Percentiles rank a stretch among this genome's conserved stretches.
phyloP scores from a whole-genome alignment of 1,139 yeast genomes.

The Candida albicans region DNA sequence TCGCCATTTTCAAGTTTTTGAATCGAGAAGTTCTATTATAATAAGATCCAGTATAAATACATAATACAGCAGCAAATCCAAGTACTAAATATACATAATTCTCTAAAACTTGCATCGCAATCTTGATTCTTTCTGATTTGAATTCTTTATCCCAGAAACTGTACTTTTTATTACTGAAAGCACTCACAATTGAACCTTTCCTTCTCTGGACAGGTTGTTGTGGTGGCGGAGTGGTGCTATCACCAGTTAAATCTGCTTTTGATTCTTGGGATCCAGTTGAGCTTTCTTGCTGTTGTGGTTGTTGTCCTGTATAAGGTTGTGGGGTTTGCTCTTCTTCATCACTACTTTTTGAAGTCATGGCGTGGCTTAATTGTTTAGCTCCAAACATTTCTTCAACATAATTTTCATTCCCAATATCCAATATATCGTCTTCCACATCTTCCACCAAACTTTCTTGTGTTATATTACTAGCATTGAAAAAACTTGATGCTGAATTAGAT shows the following conservation, averaged over 20 bases:
- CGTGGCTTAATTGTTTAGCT: constrained; percentile 10
- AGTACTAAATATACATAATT: constrained; percentile 26
- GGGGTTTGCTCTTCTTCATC: constrained; percentile 11
- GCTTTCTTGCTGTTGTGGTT: background rate
- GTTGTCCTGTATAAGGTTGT: background rate
- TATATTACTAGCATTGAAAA: constrained; percentile 8
- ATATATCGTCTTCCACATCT: constrained; percentile 8
- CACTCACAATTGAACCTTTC: constrained; percentile 22
- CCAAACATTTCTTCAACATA: constrained; percentile 16
- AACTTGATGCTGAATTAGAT: constrained; percentile 17
- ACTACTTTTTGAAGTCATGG: constrained; percentile 2
- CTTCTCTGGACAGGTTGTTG: constrained; percentile 13
- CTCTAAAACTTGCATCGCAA: constrained; percentile 19
- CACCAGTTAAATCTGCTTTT: background rate
- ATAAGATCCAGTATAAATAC: constrained; percentile 36
- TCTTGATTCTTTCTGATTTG: constrained; percentile 20
- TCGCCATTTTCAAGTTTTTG: constrained; percentile 24
- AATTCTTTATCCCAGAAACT: constrained; percentile 33
- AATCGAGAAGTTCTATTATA: constrained; percentile 22
- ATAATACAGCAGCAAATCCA: constrained; percentile 26
- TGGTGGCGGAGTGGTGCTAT: background rate
- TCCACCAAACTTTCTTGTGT: constrained; percentile 4
- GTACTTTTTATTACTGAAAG: constrained; percentile 19
- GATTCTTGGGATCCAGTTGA: constrained; percentile 1
- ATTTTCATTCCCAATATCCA: constrained; percentile 6